Evolutionary conservation across 768 basidiomycete species (phyloP), one percentile per base, ranked within the genome.

Genomic region (Hysterangium stoloniferum): DNA sequence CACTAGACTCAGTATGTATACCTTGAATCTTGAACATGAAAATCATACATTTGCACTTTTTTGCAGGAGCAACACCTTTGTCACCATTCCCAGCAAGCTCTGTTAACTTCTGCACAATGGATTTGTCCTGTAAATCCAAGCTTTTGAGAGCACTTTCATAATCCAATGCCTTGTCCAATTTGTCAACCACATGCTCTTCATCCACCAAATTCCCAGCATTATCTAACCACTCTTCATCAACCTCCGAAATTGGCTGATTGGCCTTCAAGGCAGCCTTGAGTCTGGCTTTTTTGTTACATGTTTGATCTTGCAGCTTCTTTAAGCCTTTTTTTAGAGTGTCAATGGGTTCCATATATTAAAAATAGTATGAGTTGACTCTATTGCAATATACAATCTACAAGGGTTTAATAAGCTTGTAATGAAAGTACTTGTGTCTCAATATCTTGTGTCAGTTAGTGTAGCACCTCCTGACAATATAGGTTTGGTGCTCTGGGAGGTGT

Each of bases 161-260:
- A 50, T 63, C 62, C 27, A 56, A 54, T 2, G 56, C 52, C 9
- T 45, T 41, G 7, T 57, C 58, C 37, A 61, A 57, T 15, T 46
- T 13, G n/a, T 59, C 52, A 35, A 64, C 27, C 33, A 59, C 37
- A 13, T 25, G 34, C 45, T 61, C 55, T 54, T 60, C n/a, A n/a
- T n/a, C n/a, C n/a, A n/a, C n/a, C n/a, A n/a, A n/a, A n/a, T n/a
- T n/a, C n/a, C n/a, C n/a, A 24, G 35, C 55, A 52, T 47, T 27
- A 31, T 56, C 59, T 36, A 65, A 41, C 60, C 60, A 65, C 2
- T 57, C 40, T 37, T 59, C 28, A 20, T 62, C 60, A 25, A 20
- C 36, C 2, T 52, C 37, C 28, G 54, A 57, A 11, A 64, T 54
- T 13, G 45, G 15, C 29, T 48, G 31, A 13, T 48, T 42, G 38